Evolutionary conservation across 1,284 basidiomycete genomes (phyloP), one percentile per base, ranked within the genome.

Genomic region (Marasmius tenuissimus): DNA sequence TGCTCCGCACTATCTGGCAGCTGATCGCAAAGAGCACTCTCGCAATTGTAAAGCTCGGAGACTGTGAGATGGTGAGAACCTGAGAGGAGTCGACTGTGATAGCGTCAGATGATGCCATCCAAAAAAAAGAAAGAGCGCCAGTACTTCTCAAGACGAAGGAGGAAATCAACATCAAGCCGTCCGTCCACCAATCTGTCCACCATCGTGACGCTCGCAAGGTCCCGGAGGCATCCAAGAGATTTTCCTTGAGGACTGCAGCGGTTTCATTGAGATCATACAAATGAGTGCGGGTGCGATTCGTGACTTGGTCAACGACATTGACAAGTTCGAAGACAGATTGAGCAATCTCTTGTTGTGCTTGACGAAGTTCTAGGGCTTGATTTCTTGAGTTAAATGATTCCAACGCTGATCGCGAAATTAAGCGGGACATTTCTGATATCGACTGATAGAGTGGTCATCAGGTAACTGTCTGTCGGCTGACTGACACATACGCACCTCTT

Each of bases 381-480:
- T 54, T 35, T 35, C 34, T 54, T 10, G 37, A 37, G 34, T 54
- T 38, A 4, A 37, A 3, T 11, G 20, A 16, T 12, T 52, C 57
- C 2, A 51, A 10, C 8, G 59, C 48, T 16, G 56, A 56, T 6
- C 53, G 42, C 27, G 57, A 38, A 4, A 59, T 56, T 9, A 40
- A 54, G 22, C 27, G 27, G 11, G 62, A 52, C 5, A 63, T 45
- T 20, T 63, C 55, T 3, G 42, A 34, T 34, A 63, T 58, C 12
- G 57, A 51, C 62, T 63, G 33, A 42, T 16, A 42, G n/a, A 45
- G 14, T 14, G 39, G 53, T 11, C n/a, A 53, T 47, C 34, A 35
- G 37, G 16, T n/a, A 8, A 4, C n/a, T 20, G 40, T 22, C 38
- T 12, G 38, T 53, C n/a, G 33, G 48, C 14, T 8, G 14, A 20